These are phyloP conservation scores for Abortiporus biennis DNA, from an alignment of 1,284 basidiomycete genomes.

Conservation along the genomic window DNA sequence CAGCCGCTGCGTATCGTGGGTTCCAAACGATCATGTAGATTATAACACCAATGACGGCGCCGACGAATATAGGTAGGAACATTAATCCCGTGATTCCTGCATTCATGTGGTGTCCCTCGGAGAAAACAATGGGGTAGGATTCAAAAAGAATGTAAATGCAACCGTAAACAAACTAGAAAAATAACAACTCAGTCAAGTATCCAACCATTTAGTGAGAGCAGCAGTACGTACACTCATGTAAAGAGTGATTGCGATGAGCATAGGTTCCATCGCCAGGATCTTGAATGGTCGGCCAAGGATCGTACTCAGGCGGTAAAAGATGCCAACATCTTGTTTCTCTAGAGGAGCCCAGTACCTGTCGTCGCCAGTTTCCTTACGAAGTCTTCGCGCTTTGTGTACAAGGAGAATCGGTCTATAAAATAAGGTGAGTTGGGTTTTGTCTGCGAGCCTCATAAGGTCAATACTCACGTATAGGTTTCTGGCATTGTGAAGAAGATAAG, in stretches of 20 bases:
- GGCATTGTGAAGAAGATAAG: slow-evolving; percentile 64
- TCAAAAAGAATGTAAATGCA: slow-evolving; percentile 37
- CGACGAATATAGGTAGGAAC: slow-evolving; percentile 41
- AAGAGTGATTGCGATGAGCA: slow-evolving; percentile 36
- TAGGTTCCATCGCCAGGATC: slow-evolving; percentile 37
- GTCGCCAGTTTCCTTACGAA: slow-evolving; percentile 46
- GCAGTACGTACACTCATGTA: slow-evolving; percentile 37
- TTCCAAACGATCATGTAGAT: slow-evolving; percentile 26
- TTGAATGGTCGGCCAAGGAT: slow-evolving; percentile 33
- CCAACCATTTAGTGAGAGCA: not conserved
- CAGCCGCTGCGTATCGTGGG: slow-evolving; percentile 24
- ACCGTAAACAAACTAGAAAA: slow-evolving; percentile 34
- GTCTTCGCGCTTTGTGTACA: slow-evolving; percentile 23
- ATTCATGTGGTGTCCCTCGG: slow-evolving; percentile 30
- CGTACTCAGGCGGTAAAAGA: slow-evolving; percentile 26
- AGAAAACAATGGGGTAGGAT: slow-evolving; percentile 29
- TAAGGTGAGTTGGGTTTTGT: not conserved
- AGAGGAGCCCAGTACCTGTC: slow-evolving; percentile 41
- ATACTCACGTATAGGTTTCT: slow-evolving; percentile 58
- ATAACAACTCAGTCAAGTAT: not conserved
- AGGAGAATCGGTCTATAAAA: slow-evolving; percentile 40
- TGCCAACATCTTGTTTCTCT: slow-evolving; percentile 26
- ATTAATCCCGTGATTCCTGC: slow-evolving; percentile 35
- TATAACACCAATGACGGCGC: slow-evolving; percentile 21
- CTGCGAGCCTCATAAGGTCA: not conserved